Conservation (phyloP, 2,329 filamentous ascomycete species). For the Trichoderma sp. region DNA sequence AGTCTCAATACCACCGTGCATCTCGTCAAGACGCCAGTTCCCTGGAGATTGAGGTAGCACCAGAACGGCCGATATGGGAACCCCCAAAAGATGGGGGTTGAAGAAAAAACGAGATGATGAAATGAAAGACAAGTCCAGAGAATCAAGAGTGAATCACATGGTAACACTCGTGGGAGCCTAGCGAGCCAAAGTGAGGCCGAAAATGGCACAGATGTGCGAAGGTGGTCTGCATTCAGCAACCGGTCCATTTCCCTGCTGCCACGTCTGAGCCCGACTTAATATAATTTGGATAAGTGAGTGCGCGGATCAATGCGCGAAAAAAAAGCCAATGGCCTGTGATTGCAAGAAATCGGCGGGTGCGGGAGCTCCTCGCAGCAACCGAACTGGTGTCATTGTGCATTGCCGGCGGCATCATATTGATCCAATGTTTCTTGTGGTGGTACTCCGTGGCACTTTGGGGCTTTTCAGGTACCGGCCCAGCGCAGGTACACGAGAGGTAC, state of each 20-base stretch:
- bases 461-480: constrained; percentile 4
- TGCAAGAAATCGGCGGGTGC: background rate
- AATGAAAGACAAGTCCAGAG: background rate
- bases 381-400: constrained; percentile 4
- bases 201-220: constrained; percentile 15
- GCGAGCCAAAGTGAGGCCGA: constrained; percentile 2
- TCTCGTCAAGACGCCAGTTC: background rate
- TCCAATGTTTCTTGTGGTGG: constrained; percentile 11
- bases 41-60: background rate
- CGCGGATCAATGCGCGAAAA: background rate
- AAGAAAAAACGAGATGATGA: background rate
- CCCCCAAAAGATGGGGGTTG: background rate
- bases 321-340: background rate
- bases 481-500: background rate
- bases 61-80: background rate
- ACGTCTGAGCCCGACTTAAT: background rate
- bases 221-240: constrained; percentile 2
- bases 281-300: background rate
- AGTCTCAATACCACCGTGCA: background rate
- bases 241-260: background rate
- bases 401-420: background rate
- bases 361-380: background rate
- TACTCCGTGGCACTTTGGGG: background rate
- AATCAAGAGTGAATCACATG: constrained; percentile 11
- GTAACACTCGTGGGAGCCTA: constrained; percentile 5